phyloP scores from a whole-genome alignment of 306 rosid species.

The Citrullus mucosospermus region DNA sequence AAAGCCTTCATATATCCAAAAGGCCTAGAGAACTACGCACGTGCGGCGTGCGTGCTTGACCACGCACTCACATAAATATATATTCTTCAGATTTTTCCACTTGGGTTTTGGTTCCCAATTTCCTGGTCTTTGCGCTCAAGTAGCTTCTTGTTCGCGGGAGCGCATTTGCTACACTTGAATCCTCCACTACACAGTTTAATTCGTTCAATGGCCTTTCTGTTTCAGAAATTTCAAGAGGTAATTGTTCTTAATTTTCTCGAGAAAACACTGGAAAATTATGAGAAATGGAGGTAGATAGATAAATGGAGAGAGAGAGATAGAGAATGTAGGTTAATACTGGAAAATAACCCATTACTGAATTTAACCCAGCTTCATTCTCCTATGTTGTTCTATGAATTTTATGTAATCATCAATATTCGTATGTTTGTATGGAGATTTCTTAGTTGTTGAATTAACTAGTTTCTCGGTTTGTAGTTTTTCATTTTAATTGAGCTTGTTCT shows the following conservation, averaged over 20 bases:
- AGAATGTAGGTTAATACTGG: background rate
- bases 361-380: background rate
- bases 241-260: background rate
- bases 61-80: background rate
- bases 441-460: background rate
- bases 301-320: background rate
- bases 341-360: background rate
- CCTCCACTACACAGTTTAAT: background rate
- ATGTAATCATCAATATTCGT: background rate
- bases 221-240: slow-evolving; percentile 82
- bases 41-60: background rate
- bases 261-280: background rate
- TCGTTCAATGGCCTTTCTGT: slow-evolving; percentile 54
- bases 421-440: background rate
- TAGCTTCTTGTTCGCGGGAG: slow-evolving; percentile 4
- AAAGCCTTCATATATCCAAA: background rate
- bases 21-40: background rate
- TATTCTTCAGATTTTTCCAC: background rate
- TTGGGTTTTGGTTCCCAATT: background rate
- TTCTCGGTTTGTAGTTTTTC: background rate
- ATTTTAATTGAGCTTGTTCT: background rate
- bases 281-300: background rate
- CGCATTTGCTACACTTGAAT: background rate
- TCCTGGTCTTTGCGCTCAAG: background rate
- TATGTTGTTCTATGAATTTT: background rate